A percentile compares a stretch with the other conserved stretches of the same genome.
These are phyloP conservation scores for Suhomyces ambrosiae DNA, from an alignment of 1,139 yeast species.

Conservation along the genomic window DNA sequence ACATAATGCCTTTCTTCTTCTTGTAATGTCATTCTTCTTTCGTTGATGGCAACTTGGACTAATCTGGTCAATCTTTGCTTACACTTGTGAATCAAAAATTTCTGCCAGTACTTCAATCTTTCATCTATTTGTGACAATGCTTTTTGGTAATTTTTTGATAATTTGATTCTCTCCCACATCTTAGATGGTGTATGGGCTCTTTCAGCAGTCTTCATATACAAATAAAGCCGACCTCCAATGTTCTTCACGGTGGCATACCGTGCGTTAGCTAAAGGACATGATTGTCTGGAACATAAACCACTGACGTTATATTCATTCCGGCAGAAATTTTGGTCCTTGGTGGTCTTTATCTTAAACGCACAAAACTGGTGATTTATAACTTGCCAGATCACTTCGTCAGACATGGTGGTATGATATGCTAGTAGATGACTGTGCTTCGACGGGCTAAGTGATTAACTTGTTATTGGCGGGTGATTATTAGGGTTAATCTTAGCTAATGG, in stretches of 20 bases:
- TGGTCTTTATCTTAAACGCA: conserved; percentile 80
- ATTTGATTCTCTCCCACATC: conserved; percentile 90
- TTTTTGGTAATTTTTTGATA: conserved; percentile 82
- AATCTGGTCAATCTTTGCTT: conserved; percentile 92
- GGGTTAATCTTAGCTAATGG: background rate
- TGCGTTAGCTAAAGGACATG: conserved; percentile 96
- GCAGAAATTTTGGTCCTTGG: conserved; percentile 80
- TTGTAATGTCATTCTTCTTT: conserved; percentile 85
- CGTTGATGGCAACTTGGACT: conserved; percentile 96
- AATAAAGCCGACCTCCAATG: conserved; percentile 82
- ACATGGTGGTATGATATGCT: conserved; percentile 28
- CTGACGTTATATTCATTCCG: conserved; percentile 87
- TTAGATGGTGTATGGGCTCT: conserved; percentile 93
- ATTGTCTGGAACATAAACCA: conserved; percentile 88
- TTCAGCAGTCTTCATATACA: conserved; percentile 97
- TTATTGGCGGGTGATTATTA: conserved; percentile 4
- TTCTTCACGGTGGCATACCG: conserved; percentile 93
- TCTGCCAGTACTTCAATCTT: conserved; percentile 89
- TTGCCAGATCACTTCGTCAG: conserved; percentile 81
- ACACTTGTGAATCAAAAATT: conserved; percentile 86
- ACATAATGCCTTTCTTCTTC: conserved; percentile 93
- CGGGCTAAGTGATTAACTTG: background rate
- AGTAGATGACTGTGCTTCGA: background rate
- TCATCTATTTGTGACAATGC: conserved; percentile 89
- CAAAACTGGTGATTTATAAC: conserved; percentile 88